Conservation (phyloP, 306 rosid genomes). For the Vigna unguiculata region DNA sequence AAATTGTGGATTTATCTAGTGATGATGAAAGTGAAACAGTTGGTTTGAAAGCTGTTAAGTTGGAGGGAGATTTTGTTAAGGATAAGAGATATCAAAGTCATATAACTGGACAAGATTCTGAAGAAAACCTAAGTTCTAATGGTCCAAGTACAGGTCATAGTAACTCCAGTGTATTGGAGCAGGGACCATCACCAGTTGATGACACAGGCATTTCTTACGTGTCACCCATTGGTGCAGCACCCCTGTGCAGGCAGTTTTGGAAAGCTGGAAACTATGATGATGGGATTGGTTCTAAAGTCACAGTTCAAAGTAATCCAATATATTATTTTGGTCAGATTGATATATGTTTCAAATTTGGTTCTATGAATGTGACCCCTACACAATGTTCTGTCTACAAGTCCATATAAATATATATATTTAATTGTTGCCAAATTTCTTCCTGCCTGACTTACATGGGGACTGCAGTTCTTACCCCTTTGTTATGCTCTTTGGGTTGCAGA, state of each 20-base stretch:
- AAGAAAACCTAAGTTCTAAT: conserved; percentile 62
- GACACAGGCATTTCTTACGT: conserved; percentile 66
- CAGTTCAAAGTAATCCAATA: conserved; percentile 68
- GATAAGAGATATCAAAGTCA: conserved; percentile 35
- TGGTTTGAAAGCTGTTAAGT: conserved; percentile 56
- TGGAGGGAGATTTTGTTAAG: conserved; percentile 53
- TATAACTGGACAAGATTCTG: conserved; percentile 49
- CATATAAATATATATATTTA: not conserved
- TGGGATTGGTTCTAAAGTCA: conserved; percentile 56
- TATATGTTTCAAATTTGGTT: conserved; percentile 34
- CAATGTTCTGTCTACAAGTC: conserved; percentile 18
- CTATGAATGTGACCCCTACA: conserved; percentile 21
- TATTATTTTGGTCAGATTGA: not conserved
- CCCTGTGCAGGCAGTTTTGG: conserved; percentile 86
- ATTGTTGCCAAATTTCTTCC: conserved; percentile 19
- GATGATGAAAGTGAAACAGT: conserved; percentile 67
- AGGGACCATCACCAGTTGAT: conserved; percentile 64
- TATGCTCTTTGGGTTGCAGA: conserved; percentile 55
- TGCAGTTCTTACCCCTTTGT: conserved; percentile 17
- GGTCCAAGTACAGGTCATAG: conserved; percentile 68
- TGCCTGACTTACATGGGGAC: not conserved
- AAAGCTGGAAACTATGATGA: conserved; percentile 86
- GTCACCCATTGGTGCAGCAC: conserved; percentile 66
- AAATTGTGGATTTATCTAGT: conserved; percentile 76
- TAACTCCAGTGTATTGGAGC: conserved; percentile 74